Evolutionary conservation across 208 protist species (phyloP).

Genomic region (Kentomonas sorsogonicus): DNA sequence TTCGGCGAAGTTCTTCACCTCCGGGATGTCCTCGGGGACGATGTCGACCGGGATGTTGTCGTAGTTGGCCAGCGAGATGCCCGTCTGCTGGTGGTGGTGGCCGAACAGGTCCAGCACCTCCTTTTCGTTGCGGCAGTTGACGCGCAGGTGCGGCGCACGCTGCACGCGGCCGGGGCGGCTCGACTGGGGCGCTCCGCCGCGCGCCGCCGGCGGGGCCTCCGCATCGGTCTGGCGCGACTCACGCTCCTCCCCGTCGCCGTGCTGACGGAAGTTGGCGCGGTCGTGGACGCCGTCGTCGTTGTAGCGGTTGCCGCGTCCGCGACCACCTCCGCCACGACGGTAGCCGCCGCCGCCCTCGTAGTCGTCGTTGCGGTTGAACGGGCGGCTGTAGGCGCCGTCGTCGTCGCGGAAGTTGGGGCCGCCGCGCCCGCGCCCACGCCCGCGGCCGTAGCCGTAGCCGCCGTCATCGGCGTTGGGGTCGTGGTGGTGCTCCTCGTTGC

Average conservation of each 20-base stretch:
- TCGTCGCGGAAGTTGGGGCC: conserved; percentile 19
- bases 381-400: conserved; percentile 7
- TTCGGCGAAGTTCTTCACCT: conserved; percentile 81
- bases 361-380: background rate
- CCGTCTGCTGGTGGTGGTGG: conserved; percentile 65
- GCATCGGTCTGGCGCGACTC: background rate
- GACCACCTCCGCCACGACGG: conserved; percentile 11
- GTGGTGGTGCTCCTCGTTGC: no score
- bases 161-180: conserved; percentile 20
- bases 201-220: background rate
- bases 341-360: background rate
- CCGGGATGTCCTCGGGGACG: conserved; percentile 62
- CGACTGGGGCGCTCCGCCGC: background rate
- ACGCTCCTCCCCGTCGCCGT: background rate
- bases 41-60: conserved; percentile 80
- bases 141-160: conserved; percentile 62
- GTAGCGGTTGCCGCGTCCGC: conserved; percentile 10
- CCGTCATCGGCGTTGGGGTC: background rate
- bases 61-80: conserved; percentile 84
- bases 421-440: no score
- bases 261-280: conserved; percentile 3
- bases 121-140: conserved; percentile 64
- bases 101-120: conserved; percentile 70
- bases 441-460: conserved; percentile 2
- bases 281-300: conserved; percentile 7